Evolutionary conservation across 2,329 filamentous ascomycete species (phyloP), one percentile per base, ranked within the genome.

Genomic region (Cladosporium sp.): DNA sequence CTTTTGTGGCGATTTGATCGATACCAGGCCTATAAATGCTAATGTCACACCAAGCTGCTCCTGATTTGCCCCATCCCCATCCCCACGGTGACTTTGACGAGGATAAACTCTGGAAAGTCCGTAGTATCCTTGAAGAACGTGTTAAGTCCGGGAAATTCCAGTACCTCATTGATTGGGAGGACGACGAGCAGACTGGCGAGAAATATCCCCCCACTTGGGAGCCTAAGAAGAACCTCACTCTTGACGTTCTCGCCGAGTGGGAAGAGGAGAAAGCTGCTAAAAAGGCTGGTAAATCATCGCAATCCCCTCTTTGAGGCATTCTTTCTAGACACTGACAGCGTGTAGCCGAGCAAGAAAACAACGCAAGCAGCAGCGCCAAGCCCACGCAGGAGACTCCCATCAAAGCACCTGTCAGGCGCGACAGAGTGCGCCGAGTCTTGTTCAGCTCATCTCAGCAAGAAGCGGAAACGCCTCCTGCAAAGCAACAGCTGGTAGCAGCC

Each of bases 151-250:
- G 42, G 20, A 60, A 59, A 19, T 61, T 61, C 9, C 54, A 70
- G n/a, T 85, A 82, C 56, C 61, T 71, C 3, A 73, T 84, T 47
- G 74, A 82, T 59, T 84, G 82, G 82, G 73, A 71, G 42, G 73
- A 77, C 52, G 67, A 82, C 58, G 65, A 71, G n/a, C 53, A 57
- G 2, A 79, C 77, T 34, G 78, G 76, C 15, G 61, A 74, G 54
- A 53, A 55, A 1, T 83, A 75, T 60, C 50, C 65, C 3, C 74
- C 74, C 8, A 76, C 68, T 42, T 84, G 82, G 82, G 80, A 73
- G 44, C 68, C 64, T 0, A 70, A 71, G 36, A 44, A 36, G 6
- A 60, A 65, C 60, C 65, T 65, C 2, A 73, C 65, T 47, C 52
- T 61, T n/a, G 41, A 52, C n/a, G 61, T 70, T 5, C 55, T 73